These are phyloP conservation scores for Chrysopogon serrulatus DNA, from an alignment of 176 grass and related monocot genomes.

Conservation along the genomic window DNA sequence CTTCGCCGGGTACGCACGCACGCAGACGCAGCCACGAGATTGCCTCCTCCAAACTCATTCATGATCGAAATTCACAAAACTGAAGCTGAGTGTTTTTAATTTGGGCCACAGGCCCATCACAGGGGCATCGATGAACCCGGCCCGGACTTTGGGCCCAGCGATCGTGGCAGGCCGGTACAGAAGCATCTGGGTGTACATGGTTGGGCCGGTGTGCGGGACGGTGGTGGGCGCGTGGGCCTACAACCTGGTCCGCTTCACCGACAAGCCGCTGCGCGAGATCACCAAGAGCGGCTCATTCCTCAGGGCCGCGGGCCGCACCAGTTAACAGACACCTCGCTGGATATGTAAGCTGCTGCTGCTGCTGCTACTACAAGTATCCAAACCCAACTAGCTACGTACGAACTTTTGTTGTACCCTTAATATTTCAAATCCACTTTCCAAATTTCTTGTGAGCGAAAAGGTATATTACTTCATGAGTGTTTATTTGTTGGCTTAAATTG, in stretches of 20 bases:
- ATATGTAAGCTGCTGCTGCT: not conserved
- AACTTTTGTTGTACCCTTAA: not conserved
- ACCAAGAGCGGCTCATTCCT: slow-evolving; percentile 37
- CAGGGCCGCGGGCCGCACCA: not conserved
- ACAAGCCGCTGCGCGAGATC: slow-evolving; percentile 46
- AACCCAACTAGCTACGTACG: too few species aligned
- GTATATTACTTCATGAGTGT: not conserved
- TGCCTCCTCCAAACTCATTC: too few species aligned
- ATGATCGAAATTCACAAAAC: not conserved
- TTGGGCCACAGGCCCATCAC: slow-evolving; percentile 36
- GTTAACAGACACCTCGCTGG: not conserved
- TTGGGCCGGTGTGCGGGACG: slow-evolving; percentile 35
- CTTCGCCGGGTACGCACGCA: slow-evolving; percentile 36
- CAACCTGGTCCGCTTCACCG: slow-evolving; percentile 47
- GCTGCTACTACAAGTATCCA: not conserved
- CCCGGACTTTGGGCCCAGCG: slow-evolving; percentile 49
- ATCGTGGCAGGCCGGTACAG: slow-evolving; percentile 31
- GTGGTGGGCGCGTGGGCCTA: slow-evolving; percentile 48
- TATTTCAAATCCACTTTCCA: not conserved
- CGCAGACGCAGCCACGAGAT: too few species aligned
- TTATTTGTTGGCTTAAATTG: not conserved
- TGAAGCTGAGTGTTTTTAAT: not conserved
- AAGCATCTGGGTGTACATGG: slow-evolving; percentile 43
- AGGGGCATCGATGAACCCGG: slow-evolving; percentile 70
- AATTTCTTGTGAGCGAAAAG: not conserved